These are phyloP conservation scores for Solanum commersonii DNA, from an alignment of 257 asterid species.

Conservation along the genomic window DNA sequence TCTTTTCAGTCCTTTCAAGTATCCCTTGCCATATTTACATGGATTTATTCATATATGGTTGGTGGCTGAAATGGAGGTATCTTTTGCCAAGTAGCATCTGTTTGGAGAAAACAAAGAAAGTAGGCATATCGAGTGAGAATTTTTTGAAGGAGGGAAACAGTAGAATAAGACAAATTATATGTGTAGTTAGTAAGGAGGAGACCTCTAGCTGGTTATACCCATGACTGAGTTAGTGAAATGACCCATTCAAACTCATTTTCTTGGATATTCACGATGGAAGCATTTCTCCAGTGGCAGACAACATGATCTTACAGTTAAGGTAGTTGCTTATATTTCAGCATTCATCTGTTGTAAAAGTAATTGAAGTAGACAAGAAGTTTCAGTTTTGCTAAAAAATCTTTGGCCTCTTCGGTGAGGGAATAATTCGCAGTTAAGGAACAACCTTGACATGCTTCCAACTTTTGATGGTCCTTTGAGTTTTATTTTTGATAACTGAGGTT, in stretches of 20 bases:
- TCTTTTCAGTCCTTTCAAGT: neutral
- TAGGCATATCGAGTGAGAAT: neutral
- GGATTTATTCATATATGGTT: neutral
- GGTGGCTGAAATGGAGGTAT: neutral
- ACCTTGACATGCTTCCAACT: neutral
- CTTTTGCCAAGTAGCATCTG: neutral
- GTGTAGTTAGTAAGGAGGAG: neutral
- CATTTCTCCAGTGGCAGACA: neutral
- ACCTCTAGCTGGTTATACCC: neutral
- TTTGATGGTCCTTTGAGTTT: neutral
- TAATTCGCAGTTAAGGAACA: neutral
- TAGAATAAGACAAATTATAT: neutral
- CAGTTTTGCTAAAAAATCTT: neutral
- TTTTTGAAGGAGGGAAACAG: neutral
- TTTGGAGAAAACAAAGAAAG: neutral
- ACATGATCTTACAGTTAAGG: neutral
- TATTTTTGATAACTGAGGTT: neutral
- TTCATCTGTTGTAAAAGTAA: neutral
- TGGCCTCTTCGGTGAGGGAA: neutral
- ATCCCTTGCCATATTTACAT: neutral
- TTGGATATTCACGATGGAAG: neutral
- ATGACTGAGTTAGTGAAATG: neutral
- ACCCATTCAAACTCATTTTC: neutral
- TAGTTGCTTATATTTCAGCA: neutral
- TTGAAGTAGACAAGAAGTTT: neutral